Percentiles rank a stretch among this genome's conserved stretches.
phyloP scores from a whole-genome alignment of 768 basidiomycete genomes.

The Russula vinacea region DNA sequence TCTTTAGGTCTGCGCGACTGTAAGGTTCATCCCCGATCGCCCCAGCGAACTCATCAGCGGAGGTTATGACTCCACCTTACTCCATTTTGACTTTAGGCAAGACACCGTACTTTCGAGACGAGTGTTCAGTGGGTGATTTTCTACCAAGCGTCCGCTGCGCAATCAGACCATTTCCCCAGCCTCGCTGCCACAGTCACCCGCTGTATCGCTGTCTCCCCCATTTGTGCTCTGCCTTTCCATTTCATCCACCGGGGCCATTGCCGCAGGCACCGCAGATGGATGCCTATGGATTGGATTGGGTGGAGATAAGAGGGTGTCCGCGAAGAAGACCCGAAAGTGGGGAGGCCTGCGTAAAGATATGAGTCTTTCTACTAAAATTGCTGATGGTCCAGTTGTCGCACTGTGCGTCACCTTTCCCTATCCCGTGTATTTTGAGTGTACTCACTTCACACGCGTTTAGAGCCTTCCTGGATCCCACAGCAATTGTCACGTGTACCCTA shows the following conservation, averaged over 20 bases:
- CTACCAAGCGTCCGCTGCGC: conserved; percentile 15
- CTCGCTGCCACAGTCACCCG: conserved; percentile 41
- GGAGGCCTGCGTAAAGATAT: conserved; percentile 56
- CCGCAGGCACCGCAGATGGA: conserved; percentile 75
- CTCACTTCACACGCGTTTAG: neutral
- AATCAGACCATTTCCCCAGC: conserved; percentile 35
- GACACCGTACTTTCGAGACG: conserved; percentile 55
- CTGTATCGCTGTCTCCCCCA: conserved; percentile 65
- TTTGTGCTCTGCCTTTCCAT: conserved; percentile 66
- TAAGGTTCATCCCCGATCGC: conserved; percentile 68
- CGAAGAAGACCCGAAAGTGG: conserved; percentile 64
- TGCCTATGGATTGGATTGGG: conserved; percentile 65
- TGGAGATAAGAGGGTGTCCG: conserved; percentile 49
- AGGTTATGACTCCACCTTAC: conserved; percentile 66
- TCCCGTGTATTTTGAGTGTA: neutral
- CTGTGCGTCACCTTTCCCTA: conserved; percentile 45
- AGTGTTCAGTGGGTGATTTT: conserved; percentile 49
- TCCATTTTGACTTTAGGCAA: conserved; percentile 65
- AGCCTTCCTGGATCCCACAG: conserved; percentile 43
- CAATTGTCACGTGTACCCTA: conserved; percentile 56
- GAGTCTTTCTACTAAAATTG: conserved; percentile 48
- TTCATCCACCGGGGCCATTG: conserved; percentile 56
- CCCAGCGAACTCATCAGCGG: conserved; percentile 72
- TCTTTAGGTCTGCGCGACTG: conserved; percentile 64
- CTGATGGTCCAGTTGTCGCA: conserved; percentile 71